These are phyloP conservation scores for Xanthoconium separans DNA, from an alignment of 1,284 basidiomycete species.

Conservation along the genomic window DNA sequence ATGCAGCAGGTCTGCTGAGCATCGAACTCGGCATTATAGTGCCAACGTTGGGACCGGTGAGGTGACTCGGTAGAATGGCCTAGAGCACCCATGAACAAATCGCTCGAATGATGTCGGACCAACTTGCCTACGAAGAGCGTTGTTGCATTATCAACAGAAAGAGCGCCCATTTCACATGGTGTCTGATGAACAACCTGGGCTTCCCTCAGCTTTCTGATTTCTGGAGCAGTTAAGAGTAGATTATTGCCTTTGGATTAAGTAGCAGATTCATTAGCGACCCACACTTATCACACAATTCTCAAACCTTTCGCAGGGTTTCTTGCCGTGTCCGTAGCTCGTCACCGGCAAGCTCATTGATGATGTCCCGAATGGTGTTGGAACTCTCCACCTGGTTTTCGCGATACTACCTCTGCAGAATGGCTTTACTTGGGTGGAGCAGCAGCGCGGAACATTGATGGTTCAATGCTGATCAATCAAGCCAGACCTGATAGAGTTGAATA, in stretches of 20 bases:
- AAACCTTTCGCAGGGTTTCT: slow-evolving; percentile 22
- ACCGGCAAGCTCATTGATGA: slow-evolving; percentile 16
- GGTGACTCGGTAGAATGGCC: background rate
- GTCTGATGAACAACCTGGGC: background rate
- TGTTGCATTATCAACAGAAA: background rate
- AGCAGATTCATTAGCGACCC: background rate
- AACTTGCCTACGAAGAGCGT: slow-evolving; percentile 7
- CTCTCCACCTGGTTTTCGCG: slow-evolving; percentile 19
- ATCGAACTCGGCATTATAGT: background rate
- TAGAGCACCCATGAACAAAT: slow-evolving; percentile 6
- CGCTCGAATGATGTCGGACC: background rate
- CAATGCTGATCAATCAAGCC: background rate
- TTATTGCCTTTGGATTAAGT: slow-evolving; percentile 10
- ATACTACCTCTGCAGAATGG: slow-evolving; percentile 18
- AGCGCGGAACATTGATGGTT: background rate
- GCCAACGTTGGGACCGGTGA: background rate
- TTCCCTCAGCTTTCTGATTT: background rate
- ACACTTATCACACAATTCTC: background rate
- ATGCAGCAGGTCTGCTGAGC: background rate
- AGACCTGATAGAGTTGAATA: background rate
- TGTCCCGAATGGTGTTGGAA: slow-evolving; percentile 16
- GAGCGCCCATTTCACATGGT: background rate
- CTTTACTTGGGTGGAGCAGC: slow-evolving; percentile 7
- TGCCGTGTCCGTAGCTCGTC: slow-evolving; percentile 19
- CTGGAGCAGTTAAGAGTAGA: slow-evolving; percentile 8